Base-by-base conservation (phyloP, 768 basidiomycete species). In the Mycena metata region DNA sequence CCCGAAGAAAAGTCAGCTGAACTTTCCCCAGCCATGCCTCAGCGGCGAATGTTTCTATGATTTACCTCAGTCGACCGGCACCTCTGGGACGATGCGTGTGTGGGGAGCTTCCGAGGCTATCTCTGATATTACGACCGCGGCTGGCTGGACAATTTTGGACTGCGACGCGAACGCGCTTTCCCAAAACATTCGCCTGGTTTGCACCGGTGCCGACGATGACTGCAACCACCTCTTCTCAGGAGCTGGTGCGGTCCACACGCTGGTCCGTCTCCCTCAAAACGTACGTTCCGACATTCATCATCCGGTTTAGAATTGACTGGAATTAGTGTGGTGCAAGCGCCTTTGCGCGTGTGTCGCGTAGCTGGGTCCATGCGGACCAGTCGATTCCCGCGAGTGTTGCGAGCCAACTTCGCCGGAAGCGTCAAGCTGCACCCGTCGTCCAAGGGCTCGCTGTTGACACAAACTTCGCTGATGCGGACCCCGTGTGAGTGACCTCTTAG, bases 61-160 rank as follows among this genome's bases (percentile, higher is more conserved):
- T 46, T 54, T 70, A 10, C 69, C 69, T 16, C 65, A n/a, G 26
- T 43, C 69, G 33, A 24, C 59, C 12, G 51, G 52, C 52, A 60
- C 58, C 17, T 70, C 69, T 21, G 72, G 69, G 39, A 66, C 67
- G 35, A 49, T 71, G 51, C 55, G 61, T 6, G 60, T 73, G 56
- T 76, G 73, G 70, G 73, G 71, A 13, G 62, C 51, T 6, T 5
- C 68, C 0, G 60, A 66, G 24, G 71, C 74, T 13, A 75, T 76
- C 45, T 71, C 75, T 6, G 64, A 76, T 60, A 71, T 76, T 23
- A 76, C 75, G 17, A 59, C 69, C 16, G 81, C 80, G 13, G 82
- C 80, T 11, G 82, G 81, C 33, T 83, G 82, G 82, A 69, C 69
- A 13, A 80, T 83, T 46, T 68, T 81, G 39, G 75, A 76, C 60